Evolutionary conservation across 2,329 filamentous ascomycete genomes (phyloP), one percentile per base, ranked within the genome.

Genomic region (Colletotrichum trifolii): DNA sequence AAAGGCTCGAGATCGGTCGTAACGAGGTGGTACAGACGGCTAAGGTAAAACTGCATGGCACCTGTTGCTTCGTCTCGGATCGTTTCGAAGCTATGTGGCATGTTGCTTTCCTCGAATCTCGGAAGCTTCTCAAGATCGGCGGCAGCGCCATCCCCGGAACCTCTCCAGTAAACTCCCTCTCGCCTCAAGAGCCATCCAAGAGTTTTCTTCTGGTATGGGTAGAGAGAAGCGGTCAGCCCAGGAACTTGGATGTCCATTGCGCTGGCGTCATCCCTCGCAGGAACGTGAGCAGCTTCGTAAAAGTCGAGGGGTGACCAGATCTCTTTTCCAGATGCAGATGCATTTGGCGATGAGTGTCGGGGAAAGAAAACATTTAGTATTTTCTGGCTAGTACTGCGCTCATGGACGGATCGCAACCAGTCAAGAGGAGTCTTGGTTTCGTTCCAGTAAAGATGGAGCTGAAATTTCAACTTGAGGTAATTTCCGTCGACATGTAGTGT

Each of bases 171-270:
- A 3, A 87, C 83, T 5, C 88, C 87, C 77, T 95, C 92, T 49
- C 89, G 84, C 46, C 78, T 77, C 49, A 94, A 75, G 63, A 94
- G 79, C 91, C 91, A 95, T 52, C 88, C 82, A 2, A 94, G 81
- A 2, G 90, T 86, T 64, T 90, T 81, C 60, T 87, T 86, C 74
- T 94, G 92, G 65, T 93, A 94, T 0, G 90, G 91, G 72, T 88
- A 94, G 0, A 94, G 77, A 0, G 77, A 78, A 1, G 87, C 82
- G 48, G 77, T 78, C 54, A 84, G 78, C 34, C 75, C 77, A 0
- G 80, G 76, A 6, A 87, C 73, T 3, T 76, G 42, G 40, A 87
- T 78, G 0, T 76, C 74, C 2, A 73, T 70, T 1, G 81, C 63
- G 4, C 73, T 69, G 13, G 72, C 64, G 56, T 84, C 80, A 6